Conservation (phyloP, 2,329 filamentous ascomycete genomes). For the Scytalidium sp. region DNA sequence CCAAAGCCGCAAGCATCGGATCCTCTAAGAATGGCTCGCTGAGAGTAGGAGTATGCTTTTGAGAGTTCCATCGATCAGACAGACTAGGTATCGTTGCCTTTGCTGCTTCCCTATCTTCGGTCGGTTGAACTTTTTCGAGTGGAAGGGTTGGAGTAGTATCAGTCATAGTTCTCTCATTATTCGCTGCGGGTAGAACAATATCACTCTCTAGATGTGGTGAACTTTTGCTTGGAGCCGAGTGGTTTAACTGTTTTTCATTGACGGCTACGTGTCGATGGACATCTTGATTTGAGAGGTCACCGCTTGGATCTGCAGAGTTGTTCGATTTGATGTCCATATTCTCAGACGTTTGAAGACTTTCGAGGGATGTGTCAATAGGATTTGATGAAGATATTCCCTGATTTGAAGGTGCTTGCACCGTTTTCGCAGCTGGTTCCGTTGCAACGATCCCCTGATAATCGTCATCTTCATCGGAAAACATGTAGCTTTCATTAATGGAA, state of each 20-base stretch:
- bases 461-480: neutral
- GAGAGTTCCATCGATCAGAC: too few species aligned
- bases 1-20: too few species aligned
- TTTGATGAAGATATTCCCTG: neutral
- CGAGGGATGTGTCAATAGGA: neutral
- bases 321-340: neutral
- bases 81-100: too few species aligned
- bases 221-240: too few species aligned
- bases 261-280: neutral
- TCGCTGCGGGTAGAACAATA: too few species aligned
- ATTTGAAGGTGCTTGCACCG: neutral
- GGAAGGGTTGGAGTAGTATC: too few species aligned
- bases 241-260: neutral
- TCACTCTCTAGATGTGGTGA: too few species aligned
- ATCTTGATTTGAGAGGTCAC: neutral
- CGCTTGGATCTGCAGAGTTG: neutral
- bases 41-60: too few species aligned
- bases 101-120: too few species aligned
- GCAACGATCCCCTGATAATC: neutral
- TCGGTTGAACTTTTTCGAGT: too few species aligned
- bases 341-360: neutral
- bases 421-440: neutral
- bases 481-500: neutral
- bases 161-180: too few species aligned
- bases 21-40: too few species aligned